Evolutionary conservation across 306 rosid genomes (phyloP).

Genomic region (Prunus fruticosa): DNA sequence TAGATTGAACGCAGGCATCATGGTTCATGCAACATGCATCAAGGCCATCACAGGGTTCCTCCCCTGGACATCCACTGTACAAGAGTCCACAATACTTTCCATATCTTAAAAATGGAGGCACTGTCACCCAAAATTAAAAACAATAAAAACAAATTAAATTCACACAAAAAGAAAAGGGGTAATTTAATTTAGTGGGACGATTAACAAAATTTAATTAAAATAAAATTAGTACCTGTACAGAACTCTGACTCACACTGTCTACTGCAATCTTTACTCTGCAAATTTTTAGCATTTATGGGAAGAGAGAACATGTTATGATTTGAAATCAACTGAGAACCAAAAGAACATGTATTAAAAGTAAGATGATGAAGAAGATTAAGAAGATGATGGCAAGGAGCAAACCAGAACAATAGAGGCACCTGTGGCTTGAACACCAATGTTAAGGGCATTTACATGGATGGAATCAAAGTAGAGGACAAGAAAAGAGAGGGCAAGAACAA

Average conservation of each 20-base stretch:
- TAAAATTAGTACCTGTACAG: slow-evolving; percentile 60
- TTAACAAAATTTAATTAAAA: not conserved
- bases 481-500: slow-evolving; percentile 18
- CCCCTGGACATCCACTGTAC: slow-evolving; percentile 93
- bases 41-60: slow-evolving; percentile 93
- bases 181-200: not conserved
- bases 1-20: slow-evolving; percentile 67
- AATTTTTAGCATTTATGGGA: not conserved
- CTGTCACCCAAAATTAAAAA: slow-evolving; percentile 25
- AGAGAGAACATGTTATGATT: not conserved
- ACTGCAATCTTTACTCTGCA: slow-evolving; percentile 84
- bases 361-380: not conserved
- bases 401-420: slow-evolving; percentile 62
- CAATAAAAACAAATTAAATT: not conserved
- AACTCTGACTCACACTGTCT: slow-evolving; percentile 83
- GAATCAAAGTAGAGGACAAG: slow-evolving; percentile 14
- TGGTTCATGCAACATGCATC: slow-evolving; percentile 94
- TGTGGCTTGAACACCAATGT: slow-evolving; percentile 65
- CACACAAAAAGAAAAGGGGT: not conserved
- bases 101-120: slow-evolving; percentile 85
- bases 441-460: slow-evolving; percentile 45
- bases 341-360: not conserved
- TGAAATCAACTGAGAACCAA: not conserved
- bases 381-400: slow-evolving; percentile 1
- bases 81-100: slow-evolving; percentile 91